Percentiles rank a stretch among this genome's conserved stretches.
Conservation (phyloP, 2,329 filamentous ascomycete genomes). For the Aspergillus sp. region DNA sequence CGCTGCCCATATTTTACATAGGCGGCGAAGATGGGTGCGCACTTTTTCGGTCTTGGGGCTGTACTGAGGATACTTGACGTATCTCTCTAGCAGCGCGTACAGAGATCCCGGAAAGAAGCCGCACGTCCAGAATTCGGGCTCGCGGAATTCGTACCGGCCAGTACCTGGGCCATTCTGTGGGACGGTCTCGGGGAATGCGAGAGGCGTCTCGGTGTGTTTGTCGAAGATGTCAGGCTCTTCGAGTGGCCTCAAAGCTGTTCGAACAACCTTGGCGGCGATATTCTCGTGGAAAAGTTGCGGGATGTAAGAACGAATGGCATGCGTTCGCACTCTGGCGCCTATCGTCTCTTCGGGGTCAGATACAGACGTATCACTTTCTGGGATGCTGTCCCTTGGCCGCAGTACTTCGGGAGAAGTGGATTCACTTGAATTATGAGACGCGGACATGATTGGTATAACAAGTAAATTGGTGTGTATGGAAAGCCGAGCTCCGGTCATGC, state of each 20-base stretch:
- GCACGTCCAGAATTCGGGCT: conserved; percentile 23
- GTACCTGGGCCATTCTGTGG: conserved; percentile 12
- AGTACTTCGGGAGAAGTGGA: background rate
- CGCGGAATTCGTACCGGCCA: conserved; percentile 10
- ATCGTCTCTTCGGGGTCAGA: background rate
- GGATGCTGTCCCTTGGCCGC: background rate
- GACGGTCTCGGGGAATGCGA: conserved; percentile 9
- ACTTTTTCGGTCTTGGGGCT: background rate
- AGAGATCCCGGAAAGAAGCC: conserved; percentile 20
- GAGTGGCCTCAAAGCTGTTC: conserved; percentile 2
- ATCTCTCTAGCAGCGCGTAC: conserved; percentile 16
- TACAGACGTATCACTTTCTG: conserved; percentile 5
- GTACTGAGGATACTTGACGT: conserved; percentile 4
- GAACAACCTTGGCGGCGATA: conserved; percentile 13
- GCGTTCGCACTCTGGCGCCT: background rate
- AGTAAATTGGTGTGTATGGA: background rate
- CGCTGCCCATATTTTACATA: conserved; percentile 14
- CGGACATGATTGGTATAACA: background rate
- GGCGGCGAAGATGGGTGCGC: conserved; percentile 8
- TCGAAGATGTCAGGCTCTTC: background rate
- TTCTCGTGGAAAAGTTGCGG: conserved; percentile 14
- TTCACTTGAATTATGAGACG: conserved; percentile 2
- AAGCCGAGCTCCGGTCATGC: background rate
- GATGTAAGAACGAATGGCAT: background rate
- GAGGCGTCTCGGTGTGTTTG: background rate